Conservation (phyloP, 2,329 filamentous ascomycete species). For the Madurella fahalii region DNA sequence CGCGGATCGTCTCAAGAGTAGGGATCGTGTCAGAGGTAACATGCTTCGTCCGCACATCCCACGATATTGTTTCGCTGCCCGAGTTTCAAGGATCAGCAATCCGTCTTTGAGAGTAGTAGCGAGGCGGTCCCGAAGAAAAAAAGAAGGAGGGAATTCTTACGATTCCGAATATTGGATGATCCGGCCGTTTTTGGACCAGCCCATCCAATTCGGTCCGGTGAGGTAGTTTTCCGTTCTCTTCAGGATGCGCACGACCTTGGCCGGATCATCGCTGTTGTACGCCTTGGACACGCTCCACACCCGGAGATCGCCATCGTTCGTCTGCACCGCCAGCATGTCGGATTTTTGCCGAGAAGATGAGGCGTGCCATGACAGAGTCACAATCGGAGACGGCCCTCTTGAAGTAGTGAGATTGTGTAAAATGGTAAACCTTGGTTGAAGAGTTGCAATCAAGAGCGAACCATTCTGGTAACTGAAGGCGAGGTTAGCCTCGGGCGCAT, state of each 20-base stretch:
- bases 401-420: slow-evolving; percentile 86
- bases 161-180: slow-evolving; percentile 89
- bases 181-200: slow-evolving; percentile 96
- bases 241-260: slow-evolving; percentile 83
- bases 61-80: slow-evolving; percentile 78
- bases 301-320: slow-evolving; percentile 82
- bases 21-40: slow-evolving; percentile 87
- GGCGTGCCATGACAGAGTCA: slow-evolving; percentile 88
- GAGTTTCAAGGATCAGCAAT: slow-evolving; percentile 23
- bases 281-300: slow-evolving; percentile 96
- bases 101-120: not conserved
- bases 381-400: slow-evolving; percentile 78
- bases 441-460: slow-evolving; percentile 80
- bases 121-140: not conserved
- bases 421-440: slow-evolving; percentile 91
- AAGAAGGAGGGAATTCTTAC: slow-evolving; percentile 48
- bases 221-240: slow-evolving; percentile 72
- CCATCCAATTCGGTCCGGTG: slow-evolving; percentile 87
- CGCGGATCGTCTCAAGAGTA: slow-evolving; percentile 74
- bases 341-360: slow-evolving; percentile 95
- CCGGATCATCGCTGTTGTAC: slow-evolving; percentile 65
- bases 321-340: slow-evolving; percentile 94
- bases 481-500: not conserved
- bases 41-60: slow-evolving; percentile 98
- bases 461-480: slow-evolving; percentile 81